Base-by-base conservation (phyloP, 306 rosid species). In the Quercus mongolica region DNA sequence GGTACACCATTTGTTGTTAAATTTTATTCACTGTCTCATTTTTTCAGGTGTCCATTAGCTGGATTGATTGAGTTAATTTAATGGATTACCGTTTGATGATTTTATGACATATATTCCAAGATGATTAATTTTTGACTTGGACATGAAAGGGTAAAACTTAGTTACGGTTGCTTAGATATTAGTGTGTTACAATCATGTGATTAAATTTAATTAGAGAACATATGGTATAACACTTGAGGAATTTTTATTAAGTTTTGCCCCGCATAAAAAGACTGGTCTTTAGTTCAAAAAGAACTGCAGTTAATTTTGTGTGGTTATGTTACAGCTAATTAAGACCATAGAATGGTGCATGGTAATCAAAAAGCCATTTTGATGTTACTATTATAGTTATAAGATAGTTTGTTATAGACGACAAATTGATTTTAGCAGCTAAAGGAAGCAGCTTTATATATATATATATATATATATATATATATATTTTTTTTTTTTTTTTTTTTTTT, bases 1-100 rank as follows among this genome's bases (percentile, higher is more conserved):
- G 92, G 94, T 92, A 88, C 21, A 20, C 56, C 2, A 15, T 49
- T 74, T 58, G 55, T 51, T 25, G 56, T 51, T 72, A 14, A 52
- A 62, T 77, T 51, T 14, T 26, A 33, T 7, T 74, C 46, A 44
- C 55, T 46, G 6, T 17, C 59, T 65, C 61, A 72, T 9, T 76
- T 49, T 49, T 76, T 52, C 44, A 78, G 51, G 38, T 19, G 18
- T 52, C 56, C 44, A 35, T 25, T 33, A 58, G n/a, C 33, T 65
- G 74, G 41, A 77, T 82, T 73, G 59, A 71, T 61, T 7, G 14
- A 62, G 57, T 70, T 63, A 33, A 59, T 72, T 54, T 3, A 58
- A 71, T 70, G 49, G 38, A 33, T 63, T 20, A 61, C 44, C 17
- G 51, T 75, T 75, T 41, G 83, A 70, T 49, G 46, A 41, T 31